Evolutionary conservation across 176 grass and related monocot species (phyloP).

Genomic region (Avena sativa): DNA sequence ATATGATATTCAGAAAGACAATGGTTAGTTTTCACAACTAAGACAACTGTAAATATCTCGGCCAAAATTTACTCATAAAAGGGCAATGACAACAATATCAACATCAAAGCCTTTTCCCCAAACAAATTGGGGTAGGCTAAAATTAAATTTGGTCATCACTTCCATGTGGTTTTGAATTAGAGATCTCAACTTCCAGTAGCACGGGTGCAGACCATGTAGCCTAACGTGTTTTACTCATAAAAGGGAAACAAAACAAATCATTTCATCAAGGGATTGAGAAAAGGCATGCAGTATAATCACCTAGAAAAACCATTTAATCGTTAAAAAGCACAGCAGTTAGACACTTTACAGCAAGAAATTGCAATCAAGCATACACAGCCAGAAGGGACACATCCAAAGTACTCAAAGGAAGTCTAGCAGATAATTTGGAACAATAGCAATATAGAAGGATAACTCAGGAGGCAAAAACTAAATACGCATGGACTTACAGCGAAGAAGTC

Average conservation of each 20-base stretch:
- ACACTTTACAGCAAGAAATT: not conserved
- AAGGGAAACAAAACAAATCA: not conserved
- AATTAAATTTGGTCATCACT: too few relatives aligned
- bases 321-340: slow-evolving; percentile 21
- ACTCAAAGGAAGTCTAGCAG: not conserved
- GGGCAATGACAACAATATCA: too few relatives aligned
- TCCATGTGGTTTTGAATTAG: too few relatives aligned
- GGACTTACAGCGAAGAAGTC: slow-evolving; percentile 95
- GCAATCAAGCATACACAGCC: not conserved
- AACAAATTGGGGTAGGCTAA: too few relatives aligned
- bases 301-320: not conserved
- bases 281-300: not conserved
- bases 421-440: not conserved
- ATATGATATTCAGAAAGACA: not conserved
- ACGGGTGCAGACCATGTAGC: too few relatives aligned
- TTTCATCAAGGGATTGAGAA: slow-evolving; percentile 11
- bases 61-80: not conserved
- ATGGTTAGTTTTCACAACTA: not conserved
- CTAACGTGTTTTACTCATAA: not conserved
- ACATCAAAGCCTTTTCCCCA: too few relatives aligned
- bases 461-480: not conserved
- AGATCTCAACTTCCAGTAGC: too few relatives aligned
- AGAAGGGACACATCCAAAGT: slow-evolving; percentile 19
- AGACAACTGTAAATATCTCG: not conserved
- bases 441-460: not conserved